These are phyloP conservation scores for Paramecium pentaurelia DNA, from an alignment of 73 alveolate genomes.

Conservation along the genomic window DNA sequence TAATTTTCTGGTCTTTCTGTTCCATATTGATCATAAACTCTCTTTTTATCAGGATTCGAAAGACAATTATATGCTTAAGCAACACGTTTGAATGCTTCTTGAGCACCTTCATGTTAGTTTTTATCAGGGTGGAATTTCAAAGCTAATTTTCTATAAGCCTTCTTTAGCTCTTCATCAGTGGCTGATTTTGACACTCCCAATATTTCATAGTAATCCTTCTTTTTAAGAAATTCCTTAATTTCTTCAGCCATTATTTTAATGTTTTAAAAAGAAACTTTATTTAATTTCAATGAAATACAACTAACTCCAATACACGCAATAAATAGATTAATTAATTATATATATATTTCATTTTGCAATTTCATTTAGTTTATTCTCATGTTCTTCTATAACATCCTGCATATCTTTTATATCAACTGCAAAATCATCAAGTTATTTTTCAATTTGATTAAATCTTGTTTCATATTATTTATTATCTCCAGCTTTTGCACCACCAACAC, in stretches of 20 bases:
- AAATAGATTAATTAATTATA: not conserved
- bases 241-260: constrained; percentile 54
- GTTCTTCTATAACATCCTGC: not conserved
- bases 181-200: constrained; percentile 86
- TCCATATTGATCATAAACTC: constrained; percentile 81
- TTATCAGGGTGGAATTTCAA: constrained; percentile 97
- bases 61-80: constrained; percentile 87
- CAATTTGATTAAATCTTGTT: not conserved
- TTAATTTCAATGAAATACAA: not conserved
- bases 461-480: not conserved
- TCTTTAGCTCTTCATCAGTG: constrained; percentile 86
- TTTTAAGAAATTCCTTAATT: constrained; percentile 68
- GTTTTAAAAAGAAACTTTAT: not conserved
- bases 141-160: constrained; percentile 93
- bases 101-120: constrained; percentile 83
- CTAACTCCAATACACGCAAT: not conserved
- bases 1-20: not conserved
- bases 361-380: not conserved
- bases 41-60: constrained; percentile 80
- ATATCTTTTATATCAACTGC: not conserved
- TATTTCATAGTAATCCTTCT: constrained; percentile 93
- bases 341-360: not conserved
- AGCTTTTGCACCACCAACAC: not conserved
- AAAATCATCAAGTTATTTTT: not conserved
- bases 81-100: constrained; percentile 89